Base-by-base conservation (phyloP, 2,329 filamentous ascomycete genomes). In the Beauveria medogensis region DNA sequence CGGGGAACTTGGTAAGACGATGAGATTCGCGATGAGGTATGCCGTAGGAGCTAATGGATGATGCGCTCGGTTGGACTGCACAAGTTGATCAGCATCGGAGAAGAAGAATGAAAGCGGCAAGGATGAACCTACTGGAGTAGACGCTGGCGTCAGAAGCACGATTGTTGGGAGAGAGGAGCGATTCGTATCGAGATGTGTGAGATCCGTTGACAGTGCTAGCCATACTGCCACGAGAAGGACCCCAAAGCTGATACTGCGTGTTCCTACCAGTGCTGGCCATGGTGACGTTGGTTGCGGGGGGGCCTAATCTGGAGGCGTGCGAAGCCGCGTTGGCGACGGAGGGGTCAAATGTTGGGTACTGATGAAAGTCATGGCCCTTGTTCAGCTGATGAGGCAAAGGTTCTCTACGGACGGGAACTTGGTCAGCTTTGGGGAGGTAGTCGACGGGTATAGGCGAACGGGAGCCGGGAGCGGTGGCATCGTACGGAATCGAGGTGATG, bases 401-500 rank as follows among this genome's bases (percentile, higher is more conserved):
- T 60, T 94, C 89, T 71, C 86, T 85, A 66, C 86, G 82, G 60
- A 79, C 74, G 24, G 84, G 79, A 67, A 80, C 73, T 69, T 88
- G 85, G 64, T 90, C 87, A 61, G 81, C 75, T 69, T 84, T 84
- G 55, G 88, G 86, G 48, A 91, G 78, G 70, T 89, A 90, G 51
- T 95, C 89, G 69, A 90, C 80, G 44, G 88, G 77, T 62, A 91
- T 82, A 5, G 91, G 88, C 26, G 86, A 88, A 69, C 84, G 85
- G 54, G 82, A 82, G 71, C 90, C 88, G 59, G 82, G 72, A 55
- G 81, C 72, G 34, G 88, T 80, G 68, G 79, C 85, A 67, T 96
- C 90, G 77, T 95, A 96, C 37, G 92, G 91, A 65, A 97, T 92
- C 30, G 90, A 88, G 40, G 91, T 91, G 69, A 96, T 91, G 62